Percentiles rank a stretch among this genome's conserved stretches.
Conservation (phyloP, 2,329 filamentous ascomycete genomes). For the Aphanocladium album region DNA sequence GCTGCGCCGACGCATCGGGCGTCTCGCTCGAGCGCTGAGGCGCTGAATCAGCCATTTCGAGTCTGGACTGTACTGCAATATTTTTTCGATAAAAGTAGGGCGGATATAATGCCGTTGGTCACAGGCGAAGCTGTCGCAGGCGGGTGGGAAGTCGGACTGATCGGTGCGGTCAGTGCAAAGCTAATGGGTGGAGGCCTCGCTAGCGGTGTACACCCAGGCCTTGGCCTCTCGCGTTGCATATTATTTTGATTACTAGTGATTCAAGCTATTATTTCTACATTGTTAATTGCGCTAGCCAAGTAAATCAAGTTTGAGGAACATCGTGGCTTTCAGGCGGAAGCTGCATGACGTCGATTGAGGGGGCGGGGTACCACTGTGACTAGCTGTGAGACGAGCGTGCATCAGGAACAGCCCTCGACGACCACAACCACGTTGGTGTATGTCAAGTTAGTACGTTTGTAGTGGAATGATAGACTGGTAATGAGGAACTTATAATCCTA, state of each 20-base stretch:
- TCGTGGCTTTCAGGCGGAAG: not conserved
- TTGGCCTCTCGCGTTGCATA: not conserved
- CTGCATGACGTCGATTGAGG: not conserved
- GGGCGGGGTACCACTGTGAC: not conserved
- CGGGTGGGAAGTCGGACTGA: not conserved
- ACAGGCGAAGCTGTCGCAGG: not conserved
- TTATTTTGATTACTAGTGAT: not conserved
- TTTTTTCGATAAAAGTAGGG: too few species aligned
- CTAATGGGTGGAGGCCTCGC: constrained; percentile 5
- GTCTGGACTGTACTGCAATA: not conserved
- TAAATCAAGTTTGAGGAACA: not conserved
- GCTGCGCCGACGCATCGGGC: constrained; percentile 14
- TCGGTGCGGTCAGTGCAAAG: not conserved
- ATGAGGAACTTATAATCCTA: too few species aligned
- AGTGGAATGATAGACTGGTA: too few species aligned
- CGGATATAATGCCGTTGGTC: not conserved
- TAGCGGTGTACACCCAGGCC: not conserved
- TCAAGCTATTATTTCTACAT: not conserved
- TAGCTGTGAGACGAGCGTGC: not conserved
- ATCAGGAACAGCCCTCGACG: not conserved
- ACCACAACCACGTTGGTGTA: too few species aligned
- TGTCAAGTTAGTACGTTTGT: too few species aligned
- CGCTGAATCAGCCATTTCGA: not conserved
- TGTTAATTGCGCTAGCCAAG: not conserved
- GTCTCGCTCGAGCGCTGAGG: not conserved